These are phyloP conservation scores for Persicaria tinctoria DNA, from an alignment of 148 eudicot genomes.

Conservation along the genomic window DNA sequence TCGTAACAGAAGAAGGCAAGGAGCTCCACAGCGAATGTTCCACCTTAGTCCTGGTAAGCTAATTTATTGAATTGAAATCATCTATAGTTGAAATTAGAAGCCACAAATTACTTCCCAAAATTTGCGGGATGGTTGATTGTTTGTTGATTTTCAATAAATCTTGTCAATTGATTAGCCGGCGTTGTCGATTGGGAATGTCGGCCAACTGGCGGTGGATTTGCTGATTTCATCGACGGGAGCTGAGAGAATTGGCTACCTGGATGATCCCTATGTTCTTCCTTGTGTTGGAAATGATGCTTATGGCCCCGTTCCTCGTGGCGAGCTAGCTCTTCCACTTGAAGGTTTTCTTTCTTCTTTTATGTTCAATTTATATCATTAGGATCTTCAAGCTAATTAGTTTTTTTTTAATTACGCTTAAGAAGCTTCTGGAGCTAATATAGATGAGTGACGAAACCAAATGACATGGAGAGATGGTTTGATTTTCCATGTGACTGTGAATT, in stretches of 20 bases:
- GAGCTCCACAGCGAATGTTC: slow-evolving; percentile 34
- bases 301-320: slow-evolving; percentile 55
- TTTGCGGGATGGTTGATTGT: neutral
- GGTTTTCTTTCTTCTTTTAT: slow-evolving; percentile 27
- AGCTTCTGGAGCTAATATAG: neutral
- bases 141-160: neutral
- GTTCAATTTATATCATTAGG: neutral
- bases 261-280: slow-evolving; percentile 78
- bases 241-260: slow-evolving; percentile 63
- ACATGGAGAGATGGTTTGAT: neutral
- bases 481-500: neutral
- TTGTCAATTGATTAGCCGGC: slow-evolving; percentile 48
- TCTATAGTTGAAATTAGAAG: neutral
- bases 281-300: slow-evolving; percentile 95
- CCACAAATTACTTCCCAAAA: neutral
- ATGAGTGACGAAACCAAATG: neutral
- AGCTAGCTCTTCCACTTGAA: slow-evolving; percentile 81
- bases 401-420: neutral
- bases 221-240: slow-evolving; percentile 54
- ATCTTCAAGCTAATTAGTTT: neutral
- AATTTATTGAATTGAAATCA: neutral
- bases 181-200: slow-evolving; percentile 89
- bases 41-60: slow-evolving; percentile 57
- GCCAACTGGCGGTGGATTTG: slow-evolving; percentile 86
- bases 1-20: slow-evolving; percentile 55